Evolutionary conservation across 257 asterid genomes (phyloP), one percentile per base, ranked within the genome.

Genomic region (Haberlea rhodopensis): DNA sequence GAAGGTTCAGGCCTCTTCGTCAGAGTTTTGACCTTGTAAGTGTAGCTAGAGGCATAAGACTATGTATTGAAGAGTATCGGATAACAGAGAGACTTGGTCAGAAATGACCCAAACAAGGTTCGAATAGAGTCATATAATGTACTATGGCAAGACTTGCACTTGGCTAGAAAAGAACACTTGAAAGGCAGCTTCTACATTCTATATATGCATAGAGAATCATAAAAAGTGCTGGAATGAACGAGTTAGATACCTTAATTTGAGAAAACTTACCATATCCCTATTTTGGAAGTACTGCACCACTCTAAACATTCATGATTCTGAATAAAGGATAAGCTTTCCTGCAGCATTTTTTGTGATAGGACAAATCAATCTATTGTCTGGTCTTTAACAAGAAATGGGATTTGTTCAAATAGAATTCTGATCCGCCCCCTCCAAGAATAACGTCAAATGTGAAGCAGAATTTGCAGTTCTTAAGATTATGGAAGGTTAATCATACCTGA

Each of bases 401-500:
- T 58, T 71, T 21, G 19, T 54, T 59, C 60, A 45, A 8, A 27
- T 79, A 92, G 98, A 91, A 83, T 52, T 68, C 89, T 7, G 88
- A 87, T 67, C 82, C 74, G 27, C 75, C 84, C 29, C 86, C 97
- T 79, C 97, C 94, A 46, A 84, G 98, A 77, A 92, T 92, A 65
- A 89, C 91, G n/a, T 73, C 97, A 58, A 87, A 89, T 67, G 79
- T 92, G 80, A 89, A 89, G 89, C 98, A 87, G 79, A 92, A 82
- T 79, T 77, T 92, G 81, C 95, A 81, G 84, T 87, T 85, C 75
- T 63, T 92, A 59, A 87, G 58, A 74, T 60, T 85, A 71, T 87
- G 95, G 91, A 89, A 92, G 96, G 91, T 89, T 29, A 59, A 37
- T 54, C 70, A 53, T 48, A 34, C 66, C 62, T 48, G 9, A 24